Evolutionary conservation across 1,139 yeast genomes (phyloP), one percentile per base, ranked within the genome.

Genomic region (Debaryomycetaceae sp.): DNA sequence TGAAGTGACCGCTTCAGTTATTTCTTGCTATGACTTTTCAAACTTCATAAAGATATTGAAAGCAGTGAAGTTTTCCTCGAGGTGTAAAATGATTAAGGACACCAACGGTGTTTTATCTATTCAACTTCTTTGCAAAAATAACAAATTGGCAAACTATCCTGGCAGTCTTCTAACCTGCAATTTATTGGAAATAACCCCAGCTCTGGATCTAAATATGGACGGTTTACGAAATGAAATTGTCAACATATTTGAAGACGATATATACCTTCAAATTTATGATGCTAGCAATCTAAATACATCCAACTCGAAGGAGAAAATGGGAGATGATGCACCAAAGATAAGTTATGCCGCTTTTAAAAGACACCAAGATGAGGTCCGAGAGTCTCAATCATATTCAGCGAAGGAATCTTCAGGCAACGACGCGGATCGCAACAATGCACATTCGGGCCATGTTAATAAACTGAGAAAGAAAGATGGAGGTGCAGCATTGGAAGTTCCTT

Each of bases 101-200:
- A 53, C 63, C 13, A 68, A 70, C 48, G 87, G 87, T 0, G 62
- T 83, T 1, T 67, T 81, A 3, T 70, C 80, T 3, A 55, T 79
- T 9, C 78, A 76, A 44, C 57, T 79, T 37, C 59, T 76, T 11
- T 64, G 77, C 49, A 69, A 63, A 44, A 70, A 66, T 50, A 47
- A 55, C 7, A 56, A 55, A n/a, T 45, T 59, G n/a, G 52, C 61
- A 3, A 57, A 52, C 43, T 80, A 79, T 52, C 70, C 80, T 2
- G 89, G 88, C 2, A 80, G 86, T 0, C 72, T 83, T 33, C 75
- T 85, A 6, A 85, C 85, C 31, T 78, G 83, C 50, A 75, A 80
- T 47, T 72, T 85, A 62, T 58, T 84, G 44, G 89, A 84, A 54
- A 56, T 65, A 3, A 45, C 62, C 5, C 49, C 56, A 2, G 49